Evolutionary conservation across 352 stramenopile genomes (phyloP).

Genomic region (Aphanomyces astaci): DNA sequence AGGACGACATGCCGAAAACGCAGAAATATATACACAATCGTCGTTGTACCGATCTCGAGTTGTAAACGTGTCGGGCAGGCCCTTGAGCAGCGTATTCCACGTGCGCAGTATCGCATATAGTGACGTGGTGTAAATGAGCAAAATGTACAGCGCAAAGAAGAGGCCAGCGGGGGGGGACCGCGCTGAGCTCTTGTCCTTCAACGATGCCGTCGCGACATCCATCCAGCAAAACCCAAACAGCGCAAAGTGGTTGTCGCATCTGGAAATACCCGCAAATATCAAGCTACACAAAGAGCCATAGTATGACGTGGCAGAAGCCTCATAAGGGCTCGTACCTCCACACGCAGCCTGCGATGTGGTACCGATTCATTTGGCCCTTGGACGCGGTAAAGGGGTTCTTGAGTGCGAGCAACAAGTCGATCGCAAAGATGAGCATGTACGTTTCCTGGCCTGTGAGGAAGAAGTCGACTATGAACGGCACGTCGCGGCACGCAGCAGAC

Average conservation of each 20-base stretch:
- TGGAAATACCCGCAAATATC: conserved; percentile 55
- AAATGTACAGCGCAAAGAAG: conserved; percentile 78
- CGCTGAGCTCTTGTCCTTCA: not conserved
- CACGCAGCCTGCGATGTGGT: conserved; percentile 60
- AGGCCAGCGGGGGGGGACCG: conserved; percentile 37
- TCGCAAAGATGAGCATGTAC: conserved; percentile 85
- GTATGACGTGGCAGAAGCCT: not conserved
- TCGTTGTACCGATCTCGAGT: conserved; percentile 46
- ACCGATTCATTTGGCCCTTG: conserved; percentile 72
- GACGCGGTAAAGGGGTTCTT: conserved; percentile 83
- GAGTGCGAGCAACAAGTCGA: conserved; percentile 68
- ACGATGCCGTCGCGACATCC: conserved; percentile 26
- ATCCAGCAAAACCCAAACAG: conserved; percentile 80
- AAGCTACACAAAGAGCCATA: no score
- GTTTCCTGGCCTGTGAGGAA: conserved; percentile 79
- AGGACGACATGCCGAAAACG: no score
- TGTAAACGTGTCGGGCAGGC: conserved; percentile 62
- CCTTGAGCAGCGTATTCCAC: conserved; percentile 74
- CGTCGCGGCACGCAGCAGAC: conserved; percentile 41
- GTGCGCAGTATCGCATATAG: conserved; percentile 63
- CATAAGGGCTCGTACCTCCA: conserved; percentile 33
- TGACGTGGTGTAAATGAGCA: conserved; percentile 71
- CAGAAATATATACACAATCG: no score
- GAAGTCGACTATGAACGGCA: conserved; percentile 66
- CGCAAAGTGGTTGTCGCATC: conserved; percentile 66